phyloP scores from a whole-genome alignment of 2,329 filamentous ascomycete genomes.

The Beauveria caledonica region DNA sequence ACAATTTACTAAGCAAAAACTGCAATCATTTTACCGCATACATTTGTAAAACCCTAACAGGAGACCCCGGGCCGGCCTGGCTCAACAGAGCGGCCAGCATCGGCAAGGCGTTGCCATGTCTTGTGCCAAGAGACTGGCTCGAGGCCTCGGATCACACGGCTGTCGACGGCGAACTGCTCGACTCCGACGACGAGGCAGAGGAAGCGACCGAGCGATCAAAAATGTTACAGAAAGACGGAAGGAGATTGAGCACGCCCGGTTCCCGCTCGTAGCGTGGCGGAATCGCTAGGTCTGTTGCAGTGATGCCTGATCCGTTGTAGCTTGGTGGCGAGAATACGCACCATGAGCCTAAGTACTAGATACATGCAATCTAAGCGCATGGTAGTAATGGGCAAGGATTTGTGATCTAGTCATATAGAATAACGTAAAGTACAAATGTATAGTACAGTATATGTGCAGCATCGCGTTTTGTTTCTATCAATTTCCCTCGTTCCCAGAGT shows the following conservation, averaged over 20 bases:
- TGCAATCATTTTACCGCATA: constrained; percentile 84
- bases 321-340: background rate
- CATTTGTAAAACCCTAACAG: constrained; percentile 65
- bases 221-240: constrained; percentile 43
- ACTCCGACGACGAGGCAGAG: constrained; percentile 46
- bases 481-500: background rate
- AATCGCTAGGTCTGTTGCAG: background rate
- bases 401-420: background rate
- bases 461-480: constrained; percentile 1
- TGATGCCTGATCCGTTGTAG: background rate
- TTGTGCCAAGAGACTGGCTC: constrained; percentile 77
- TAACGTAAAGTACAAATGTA: constrained; percentile 6
- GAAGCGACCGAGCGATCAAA: constrained; percentile 15
- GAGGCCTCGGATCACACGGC: constrained; percentile 68
- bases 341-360: background rate
- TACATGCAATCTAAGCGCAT: background rate
- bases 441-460: constrained; percentile 9
- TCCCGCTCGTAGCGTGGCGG: background rate
- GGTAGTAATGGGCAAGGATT: background rate
- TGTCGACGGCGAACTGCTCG: constrained; percentile 60
- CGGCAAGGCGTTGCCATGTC: constrained; percentile 70
- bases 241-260: background rate
- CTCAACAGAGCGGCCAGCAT: constrained; percentile 79
- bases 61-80: constrained; percentile 62
- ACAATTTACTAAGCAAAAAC: constrained; percentile 76